These are phyloP conservation scores for Lactarius akahatsu DNA, from an alignment of 768 basidiomycete genomes.

Conservation along the genomic window DNA sequence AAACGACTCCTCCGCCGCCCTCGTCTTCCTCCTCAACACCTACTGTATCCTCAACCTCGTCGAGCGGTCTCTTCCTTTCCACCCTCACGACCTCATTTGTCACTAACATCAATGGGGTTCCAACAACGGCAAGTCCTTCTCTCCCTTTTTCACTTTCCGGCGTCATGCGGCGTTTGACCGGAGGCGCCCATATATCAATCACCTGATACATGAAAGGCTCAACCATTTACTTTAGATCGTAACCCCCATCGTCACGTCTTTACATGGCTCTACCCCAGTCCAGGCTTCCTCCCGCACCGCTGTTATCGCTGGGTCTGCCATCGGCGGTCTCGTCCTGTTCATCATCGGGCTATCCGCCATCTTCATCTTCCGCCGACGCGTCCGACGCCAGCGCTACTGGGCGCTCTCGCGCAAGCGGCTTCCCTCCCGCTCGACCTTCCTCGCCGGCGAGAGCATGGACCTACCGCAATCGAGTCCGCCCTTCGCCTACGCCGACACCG, in stretches of 20 bases:
- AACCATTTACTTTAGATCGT: conserved; percentile 8
- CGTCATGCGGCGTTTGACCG: not conserved
- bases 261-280: not conserved
- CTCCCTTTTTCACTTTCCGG: not conserved
- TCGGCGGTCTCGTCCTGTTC: conserved; percentile 19
- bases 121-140: conserved; percentile 23
- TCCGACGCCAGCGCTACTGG: conserved; percentile 17
- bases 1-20: not conserved
- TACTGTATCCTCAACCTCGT: not conserved
- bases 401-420: conserved; percentile 20
- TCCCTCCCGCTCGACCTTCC: conserved; percentile 21
- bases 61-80: conserved; percentile 15
- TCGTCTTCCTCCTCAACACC: not conserved
- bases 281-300: conserved; percentile 1
- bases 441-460: conserved; percentile 27
- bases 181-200: not conserved
- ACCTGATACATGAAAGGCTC: not conserved
- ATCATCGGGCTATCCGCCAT: conserved; percentile 16
- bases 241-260: conserved; percentile 25
- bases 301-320: conserved; percentile 21
- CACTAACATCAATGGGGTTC: conserved; percentile 20
- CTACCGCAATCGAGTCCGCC: not conserved
- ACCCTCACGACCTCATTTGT: conserved; percentile 23
- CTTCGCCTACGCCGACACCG: not conserved
- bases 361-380: conserved; percentile 21